Conservation (phyloP, 768 basidiomycete genomes). For the Mycena indigotica region DNA sequence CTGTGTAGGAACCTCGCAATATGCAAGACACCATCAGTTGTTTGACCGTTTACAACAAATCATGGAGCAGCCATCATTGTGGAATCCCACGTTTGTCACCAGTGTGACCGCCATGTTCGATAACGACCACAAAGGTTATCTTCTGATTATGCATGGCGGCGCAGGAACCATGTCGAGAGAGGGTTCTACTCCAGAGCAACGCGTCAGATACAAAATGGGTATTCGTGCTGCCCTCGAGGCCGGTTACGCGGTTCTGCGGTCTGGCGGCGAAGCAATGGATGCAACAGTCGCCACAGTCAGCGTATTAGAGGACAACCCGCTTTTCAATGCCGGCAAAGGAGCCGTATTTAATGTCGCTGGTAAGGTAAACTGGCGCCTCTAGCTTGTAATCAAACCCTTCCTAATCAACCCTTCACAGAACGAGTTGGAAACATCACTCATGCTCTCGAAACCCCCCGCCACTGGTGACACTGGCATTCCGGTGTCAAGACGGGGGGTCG, state of each 20-base stretch:
- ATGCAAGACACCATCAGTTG: too few relatives aligned
- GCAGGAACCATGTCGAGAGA: conserved; percentile 69
- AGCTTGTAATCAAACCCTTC: background rate
- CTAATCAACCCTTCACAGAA: conserved; percentile 47
- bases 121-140: too few relatives aligned
- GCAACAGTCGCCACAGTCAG: conserved; percentile 76
- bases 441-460: conserved; percentile 76
- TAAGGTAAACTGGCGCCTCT: conserved; percentile 51
- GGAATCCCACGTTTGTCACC: too few relatives aligned
- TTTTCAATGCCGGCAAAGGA: conserved; percentile 81
- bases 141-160: conserved; percentile 79
- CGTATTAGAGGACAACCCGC: conserved; percentile 75
- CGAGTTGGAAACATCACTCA: conserved; percentile 80
- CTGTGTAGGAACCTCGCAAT: too few relatives aligned
- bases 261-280: conserved; percentile 82
- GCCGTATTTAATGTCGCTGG: conserved; percentile 82
- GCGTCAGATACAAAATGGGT: conserved; percentile 56
- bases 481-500: conserved; percentile 59
- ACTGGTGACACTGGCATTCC: conserved; percentile 65
- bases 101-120: too few relatives aligned
- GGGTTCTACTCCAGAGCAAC: conserved; percentile 61
- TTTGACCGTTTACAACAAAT: too few relatives aligned
- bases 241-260: conserved; percentile 62
- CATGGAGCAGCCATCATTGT: too few relatives aligned
- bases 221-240: conserved; percentile 58